A percentile compares a stretch with the other conserved stretches of the same genome.
Conservation (phyloP, 768 basidiomycete species). For the Xerocomellus amylosporus region DNA sequence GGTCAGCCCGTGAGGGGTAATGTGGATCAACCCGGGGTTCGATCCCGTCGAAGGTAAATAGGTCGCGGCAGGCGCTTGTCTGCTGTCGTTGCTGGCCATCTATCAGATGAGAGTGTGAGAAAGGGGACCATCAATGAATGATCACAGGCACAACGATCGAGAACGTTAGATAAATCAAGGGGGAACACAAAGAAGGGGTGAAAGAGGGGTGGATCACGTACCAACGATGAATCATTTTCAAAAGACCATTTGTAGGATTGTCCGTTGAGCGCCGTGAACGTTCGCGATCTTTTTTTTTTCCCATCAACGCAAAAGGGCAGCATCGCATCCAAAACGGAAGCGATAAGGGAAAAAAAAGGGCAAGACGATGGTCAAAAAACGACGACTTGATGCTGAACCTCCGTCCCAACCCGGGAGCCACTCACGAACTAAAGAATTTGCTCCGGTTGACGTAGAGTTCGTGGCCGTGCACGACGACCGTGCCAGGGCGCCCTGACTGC, state of each 20-base stretch:
- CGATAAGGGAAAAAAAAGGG: background rate
- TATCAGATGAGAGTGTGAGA: too few relatives aligned
- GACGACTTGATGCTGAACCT: too few relatives aligned
- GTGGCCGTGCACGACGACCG: slow-evolving; percentile 28
- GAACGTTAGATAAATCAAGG: background rate
- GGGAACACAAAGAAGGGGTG: background rate
- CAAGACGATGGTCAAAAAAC: slow-evolving; percentile 5
- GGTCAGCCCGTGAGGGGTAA: slow-evolving; percentile 33
- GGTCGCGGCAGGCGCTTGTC: slow-evolving; percentile 32
- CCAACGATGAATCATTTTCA: slow-evolving; percentile 32
- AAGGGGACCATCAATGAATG: background rate
- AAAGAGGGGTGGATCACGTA: slow-evolving; percentile 7
- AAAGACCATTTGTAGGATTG: slow-evolving; percentile 36
- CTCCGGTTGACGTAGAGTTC: slow-evolving; percentile 24
- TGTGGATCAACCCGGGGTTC: slow-evolving; percentile 32
- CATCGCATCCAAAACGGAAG: background rate
- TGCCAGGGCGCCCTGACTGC: slow-evolving; percentile 29
- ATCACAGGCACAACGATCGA: background rate
- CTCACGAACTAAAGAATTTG: slow-evolving; percentile 33
- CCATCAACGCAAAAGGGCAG: background rate
- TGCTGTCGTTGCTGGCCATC: slow-evolving; percentile 35
- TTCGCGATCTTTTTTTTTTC: slow-evolving; percentile 25
- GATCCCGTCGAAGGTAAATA: slow-evolving; percentile 23
- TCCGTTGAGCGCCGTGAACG: slow-evolving; percentile 34
- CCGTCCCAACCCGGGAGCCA: slow-evolving; percentile 1